These are phyloP conservation scores for Russula virescens DNA, from an alignment of 768 basidiomycete species.

Conservation along the genomic window DNA sequence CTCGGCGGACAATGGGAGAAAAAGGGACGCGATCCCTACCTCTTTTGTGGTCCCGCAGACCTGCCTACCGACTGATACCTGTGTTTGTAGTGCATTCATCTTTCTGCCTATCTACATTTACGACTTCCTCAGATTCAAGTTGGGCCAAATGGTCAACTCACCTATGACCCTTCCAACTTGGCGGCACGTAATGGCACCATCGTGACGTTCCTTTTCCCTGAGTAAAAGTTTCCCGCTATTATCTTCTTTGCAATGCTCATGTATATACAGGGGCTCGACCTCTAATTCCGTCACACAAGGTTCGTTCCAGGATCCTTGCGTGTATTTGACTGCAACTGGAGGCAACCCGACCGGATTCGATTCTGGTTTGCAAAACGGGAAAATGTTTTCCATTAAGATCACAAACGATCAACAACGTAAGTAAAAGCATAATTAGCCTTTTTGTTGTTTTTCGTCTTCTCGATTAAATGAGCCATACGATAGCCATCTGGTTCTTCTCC, in stretches of 20 bases:
- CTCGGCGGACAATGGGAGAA: too few relatives aligned
- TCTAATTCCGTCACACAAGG: constrained; percentile 33
- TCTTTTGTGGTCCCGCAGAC: too few relatives aligned
- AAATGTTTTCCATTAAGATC: constrained; percentile 44
- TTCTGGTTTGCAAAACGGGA: constrained; percentile 40
- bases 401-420: constrained; percentile 43
- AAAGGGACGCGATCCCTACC: too few relatives aligned
- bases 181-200: constrained; percentile 43
- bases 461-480: background rate
- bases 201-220: constrained; percentile 50
- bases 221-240: constrained; percentile 26
- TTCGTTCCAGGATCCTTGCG: constrained; percentile 28
- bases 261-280: constrained; percentile 4
- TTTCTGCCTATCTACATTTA: background rate
- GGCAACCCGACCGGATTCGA: constrained; percentile 41
- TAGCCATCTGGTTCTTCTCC: constrained; percentile 56
- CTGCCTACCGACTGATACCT: constrained; percentile 11
- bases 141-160: constrained; percentile 33
- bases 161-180: constrained; percentile 43
- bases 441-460: background rate
- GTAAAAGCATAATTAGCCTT: constrained; percentile 22
- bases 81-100: constrained; percentile 9
- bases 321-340: constrained; percentile 39
- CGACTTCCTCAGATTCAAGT: constrained; percentile 39
- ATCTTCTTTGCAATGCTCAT: background rate